These are phyloP conservation scores for Phytophthora megakarya DNA, from an alignment of 352 stramenopile genomes.

Conservation along the genomic window DNA sequence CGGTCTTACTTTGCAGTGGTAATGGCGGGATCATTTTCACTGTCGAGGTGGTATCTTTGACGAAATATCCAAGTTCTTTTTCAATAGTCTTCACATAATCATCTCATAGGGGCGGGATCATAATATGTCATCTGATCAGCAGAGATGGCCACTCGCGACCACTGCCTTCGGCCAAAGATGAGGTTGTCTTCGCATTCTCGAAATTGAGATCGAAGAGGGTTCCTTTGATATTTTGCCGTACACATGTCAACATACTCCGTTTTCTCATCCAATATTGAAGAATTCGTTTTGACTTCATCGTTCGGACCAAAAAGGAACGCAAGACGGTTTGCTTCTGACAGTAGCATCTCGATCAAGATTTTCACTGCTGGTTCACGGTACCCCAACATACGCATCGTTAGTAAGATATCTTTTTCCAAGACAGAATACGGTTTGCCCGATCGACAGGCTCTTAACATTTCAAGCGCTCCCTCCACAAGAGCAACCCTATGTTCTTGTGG, in stretches of 20 bases:
- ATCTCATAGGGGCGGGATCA: conserved; percentile 3
- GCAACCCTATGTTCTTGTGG: no score
- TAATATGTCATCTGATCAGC: conserved; percentile 4
- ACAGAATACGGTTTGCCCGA: conserved; percentile 35
- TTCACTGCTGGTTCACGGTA: conserved; percentile 46
- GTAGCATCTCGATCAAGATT: conserved; percentile 33
- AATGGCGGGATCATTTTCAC: conserved; percentile 14
- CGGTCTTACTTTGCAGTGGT: conserved; percentile 29
- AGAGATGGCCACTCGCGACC: not conserved
- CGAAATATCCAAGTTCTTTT: conserved; percentile 21
- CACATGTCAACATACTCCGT: conserved; percentile 34
- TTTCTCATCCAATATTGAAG: conserved; percentile 18
- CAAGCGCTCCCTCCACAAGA: conserved; percentile 45
- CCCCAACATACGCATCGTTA: conserved; percentile 31
- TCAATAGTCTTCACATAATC: conserved; percentile 33
- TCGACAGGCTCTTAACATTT: conserved; percentile 45
- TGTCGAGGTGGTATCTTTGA: not conserved
- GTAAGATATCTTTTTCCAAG: conserved; percentile 26
- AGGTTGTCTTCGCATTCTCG: conserved; percentile 25
- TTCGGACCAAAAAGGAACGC: conserved; percentile 40
- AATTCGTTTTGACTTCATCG: not conserved
- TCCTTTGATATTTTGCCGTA: conserved; percentile 15
- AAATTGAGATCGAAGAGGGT: conserved; percentile 35
- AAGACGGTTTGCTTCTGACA: conserved; percentile 33
- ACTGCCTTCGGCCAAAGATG: conserved; percentile 16